A percentile compares a stretch with the other conserved stretches of the same genome.
These are phyloP conservation scores for Scedosporium apiospermum DNA, from an alignment of 2,329 filamentous ascomycete species.

Conservation along the genomic window DNA sequence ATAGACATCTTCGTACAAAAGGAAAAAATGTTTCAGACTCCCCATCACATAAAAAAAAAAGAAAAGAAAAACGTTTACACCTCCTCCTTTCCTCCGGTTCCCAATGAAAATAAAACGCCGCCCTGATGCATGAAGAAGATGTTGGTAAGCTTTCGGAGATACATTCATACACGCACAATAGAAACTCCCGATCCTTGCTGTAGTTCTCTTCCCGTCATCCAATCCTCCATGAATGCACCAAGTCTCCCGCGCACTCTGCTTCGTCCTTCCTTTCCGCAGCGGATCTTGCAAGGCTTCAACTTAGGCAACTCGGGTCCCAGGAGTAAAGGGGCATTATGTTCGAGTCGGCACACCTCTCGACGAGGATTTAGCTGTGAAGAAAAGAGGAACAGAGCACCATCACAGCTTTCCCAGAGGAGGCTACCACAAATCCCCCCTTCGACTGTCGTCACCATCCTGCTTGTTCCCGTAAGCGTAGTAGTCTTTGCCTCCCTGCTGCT, in stretches of 20 bases:
- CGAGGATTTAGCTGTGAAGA: background rate
- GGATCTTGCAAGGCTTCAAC: too few relatives aligned
- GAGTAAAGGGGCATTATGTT: too few relatives aligned
- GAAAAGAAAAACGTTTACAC: background rate
- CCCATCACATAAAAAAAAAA: background rate
- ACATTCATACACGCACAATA: background rate
- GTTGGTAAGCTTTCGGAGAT: background rate
- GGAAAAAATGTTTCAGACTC: background rate
- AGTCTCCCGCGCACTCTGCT: too few relatives aligned
- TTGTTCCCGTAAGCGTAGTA: slow-evolving; percentile 5
- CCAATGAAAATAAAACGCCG: background rate
- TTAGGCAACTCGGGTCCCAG: too few relatives aligned
- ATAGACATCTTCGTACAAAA: background rate
- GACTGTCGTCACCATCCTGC: background rate
- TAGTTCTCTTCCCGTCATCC: background rate
- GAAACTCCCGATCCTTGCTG: background rate
- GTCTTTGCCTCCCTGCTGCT: slow-evolving; percentile 1
- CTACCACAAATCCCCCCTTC: slow-evolving; percentile 10
- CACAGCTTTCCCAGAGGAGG: background rate
- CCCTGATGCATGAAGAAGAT: background rate
- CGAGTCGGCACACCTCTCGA: too few relatives aligned
- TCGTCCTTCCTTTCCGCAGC: too few relatives aligned
- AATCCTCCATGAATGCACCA: too few relatives aligned
- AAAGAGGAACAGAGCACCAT: background rate
- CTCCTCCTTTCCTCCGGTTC: background rate